These are phyloP conservation scores for Cenchrus americanus DNA, from an alignment of 176 grass and related monocot genomes.

Conservation along the genomic window DNA sequence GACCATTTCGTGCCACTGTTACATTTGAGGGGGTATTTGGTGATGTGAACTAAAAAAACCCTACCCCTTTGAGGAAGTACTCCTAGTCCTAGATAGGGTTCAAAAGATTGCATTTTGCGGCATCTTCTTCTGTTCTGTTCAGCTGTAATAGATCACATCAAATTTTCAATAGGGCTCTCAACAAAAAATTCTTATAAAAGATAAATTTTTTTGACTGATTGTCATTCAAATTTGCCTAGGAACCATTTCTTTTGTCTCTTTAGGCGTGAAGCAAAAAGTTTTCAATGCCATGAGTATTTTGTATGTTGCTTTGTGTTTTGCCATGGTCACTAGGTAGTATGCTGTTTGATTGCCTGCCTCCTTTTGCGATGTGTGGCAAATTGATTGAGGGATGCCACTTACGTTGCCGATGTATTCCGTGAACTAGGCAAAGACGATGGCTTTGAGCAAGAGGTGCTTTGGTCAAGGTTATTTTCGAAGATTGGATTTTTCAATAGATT, in stretches of 20 bases:
- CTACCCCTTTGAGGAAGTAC: not conserved
- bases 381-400: conserved; percentile 23
- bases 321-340: not conserved
- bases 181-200: not conserved
- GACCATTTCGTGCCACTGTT: not conserved
- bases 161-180: not conserved
- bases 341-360: not conserved
- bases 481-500: conserved; percentile 30
- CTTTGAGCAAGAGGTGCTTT: not conserved
- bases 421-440: conserved; percentile 21
- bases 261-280: not conserved
- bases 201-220: not conserved
- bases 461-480: conserved; percentile 18
- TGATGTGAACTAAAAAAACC: not conserved
- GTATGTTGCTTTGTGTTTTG: not conserved
- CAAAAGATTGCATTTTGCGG: not conserved
- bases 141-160: not conserved
- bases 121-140: not conserved
- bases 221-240: not conserved
- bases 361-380: conserved; percentile 11
- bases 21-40: not conserved
- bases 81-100: not conserved
- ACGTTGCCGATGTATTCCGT: not conserved
- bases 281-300: not conserved
- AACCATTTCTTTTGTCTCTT: not conserved